Evolutionary conservation across 2,329 filamentous ascomycete genomes (phyloP), one percentile per base, ranked within the genome.

Genomic region (Monascus ruber): DNA sequence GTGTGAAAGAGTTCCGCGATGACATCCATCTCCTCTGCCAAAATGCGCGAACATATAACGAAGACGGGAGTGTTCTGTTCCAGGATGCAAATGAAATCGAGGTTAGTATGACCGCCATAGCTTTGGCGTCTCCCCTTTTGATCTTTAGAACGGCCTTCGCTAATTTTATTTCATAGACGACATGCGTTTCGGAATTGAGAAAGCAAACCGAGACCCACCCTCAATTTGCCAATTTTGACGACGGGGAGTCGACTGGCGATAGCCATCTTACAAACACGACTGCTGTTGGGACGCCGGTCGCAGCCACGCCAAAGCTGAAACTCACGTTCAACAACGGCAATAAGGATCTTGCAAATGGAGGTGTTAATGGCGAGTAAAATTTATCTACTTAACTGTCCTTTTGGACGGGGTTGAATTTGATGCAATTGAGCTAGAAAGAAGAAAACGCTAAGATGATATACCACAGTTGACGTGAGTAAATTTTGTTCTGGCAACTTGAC

Each of bases 21-120:
- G 93, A 98, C 56, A 80, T 98, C 46, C 77, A 79, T 37, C 67
- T 89, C 46, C 76, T 98, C 63, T 91, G 88, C 60, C 79, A 75
- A 58, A 98, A 98, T 62, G 94, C 89, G 48, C 78, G 86, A 60
- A 91, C 84, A 2, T 98, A 94, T 71, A 98, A 98, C 55, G 93
- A 98, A 64, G 91, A 96, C 57, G 84, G 82, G 42, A 95, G 88
- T 62, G 71, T 93, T 52, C 74, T 98, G 39, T 96, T 88, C 66
- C 76, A 85, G 54, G 91, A 98, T 70, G 89, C 89, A 36, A 88
- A 88, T 61, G 72, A 83, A 39, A 95, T 98, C 64, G 85, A 94
- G 74, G 87, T 94, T 69, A 69, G 79, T 66, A 43, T 31, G 10
- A 25, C 17, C 17, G 17, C 17, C 17, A 17, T 17, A 17, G 17